Base-by-base conservation (phyloP, 345 rosid genomes). In the Aquilaria yunnanensis region DNA sequence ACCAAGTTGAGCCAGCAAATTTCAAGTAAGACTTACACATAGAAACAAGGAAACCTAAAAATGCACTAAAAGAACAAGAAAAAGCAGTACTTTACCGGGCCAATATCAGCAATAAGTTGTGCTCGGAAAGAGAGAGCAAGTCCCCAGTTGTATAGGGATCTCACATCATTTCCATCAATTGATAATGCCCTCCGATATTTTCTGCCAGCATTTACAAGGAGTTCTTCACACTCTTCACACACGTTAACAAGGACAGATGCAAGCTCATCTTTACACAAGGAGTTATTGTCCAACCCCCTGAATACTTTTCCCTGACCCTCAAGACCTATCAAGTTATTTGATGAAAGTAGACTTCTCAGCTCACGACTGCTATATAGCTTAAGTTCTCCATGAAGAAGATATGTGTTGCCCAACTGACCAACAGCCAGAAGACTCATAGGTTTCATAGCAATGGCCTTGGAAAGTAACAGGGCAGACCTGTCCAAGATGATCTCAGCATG, bases 51-150 rank as follows among this genome's bases (percentile, higher is more conserved):
- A 9, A 37, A 37, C 43, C 43, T 37, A 37, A 37, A 5, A 37
- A 5, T 5, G 43, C 43, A 37, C 43, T 37, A 37, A 37, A 37
- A 37, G 43, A 37, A 37, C 43, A 49, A 60, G 54, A 0, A 51
- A 61, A 62, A 57, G 46, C 85, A 74, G 43, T 37, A 37, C 1
- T 9, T 37, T 80, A 83, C 93, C 14, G 90, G 94, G 74, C 94
- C 89, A 66, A 87, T 82, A 64, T 87, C 90, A n/a, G 86, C 76
- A 58, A 87, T 77, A 60, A 87, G 74, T 70, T 87, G 90, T 5
- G 90, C 90, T 43, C 90, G 90, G 72, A 78, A 84, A 64, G 85
- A 82, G 29, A 87, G 77, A 55, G 90, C 94, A 70, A 87, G 88
- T 46, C 90, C 94, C 88, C 94, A 87, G 30, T 87, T 87, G 65